Conservation (phyloP, 164 flowering plant species). For the Magnolia changhungtana region DNA sequence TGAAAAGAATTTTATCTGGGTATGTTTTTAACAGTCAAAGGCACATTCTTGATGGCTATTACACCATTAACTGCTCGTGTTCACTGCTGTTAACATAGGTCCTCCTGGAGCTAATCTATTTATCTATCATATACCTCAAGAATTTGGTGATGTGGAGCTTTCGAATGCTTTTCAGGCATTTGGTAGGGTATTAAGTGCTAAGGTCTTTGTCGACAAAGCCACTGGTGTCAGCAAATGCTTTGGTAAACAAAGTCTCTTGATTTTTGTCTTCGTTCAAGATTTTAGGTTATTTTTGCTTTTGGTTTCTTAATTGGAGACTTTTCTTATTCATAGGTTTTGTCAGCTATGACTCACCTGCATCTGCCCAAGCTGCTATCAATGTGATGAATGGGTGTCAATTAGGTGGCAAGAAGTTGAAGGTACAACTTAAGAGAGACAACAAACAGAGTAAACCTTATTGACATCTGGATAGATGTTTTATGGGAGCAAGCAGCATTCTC, state of each 20-base stretch:
- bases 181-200: constrained; percentile 92
- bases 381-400: constrained; percentile 89
- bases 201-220: constrained; percentile 94
- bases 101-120: constrained; percentile 98
- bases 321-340: constrained; percentile 75
- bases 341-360: constrained; percentile 79
- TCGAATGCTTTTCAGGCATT: constrained; percentile 77
- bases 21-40: constrained; percentile 2
- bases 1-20: constrained; percentile 7
- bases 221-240: constrained; percentile 99
- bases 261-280: neutral
- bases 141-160: constrained; percentile 91
- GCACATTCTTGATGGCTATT: constrained; percentile 3
- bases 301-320: neutral
- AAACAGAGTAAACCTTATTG: constrained; percentile 72
- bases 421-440: constrained; percentile 97
- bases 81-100: constrained; percentile 43
- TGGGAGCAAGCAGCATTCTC: constrained; percentile 30
- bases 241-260: constrained; percentile 43
- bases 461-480: constrained; percentile 24
- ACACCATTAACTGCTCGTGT: neutral
- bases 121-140: constrained; percentile 98
- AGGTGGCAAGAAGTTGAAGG: constrained; percentile 95
- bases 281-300: neutral
- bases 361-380: constrained; percentile 86